These are phyloP conservation scores for Taphrina flavorubra DNA, from an alignment of 1,139 yeast species.

Conservation along the genomic window DNA sequence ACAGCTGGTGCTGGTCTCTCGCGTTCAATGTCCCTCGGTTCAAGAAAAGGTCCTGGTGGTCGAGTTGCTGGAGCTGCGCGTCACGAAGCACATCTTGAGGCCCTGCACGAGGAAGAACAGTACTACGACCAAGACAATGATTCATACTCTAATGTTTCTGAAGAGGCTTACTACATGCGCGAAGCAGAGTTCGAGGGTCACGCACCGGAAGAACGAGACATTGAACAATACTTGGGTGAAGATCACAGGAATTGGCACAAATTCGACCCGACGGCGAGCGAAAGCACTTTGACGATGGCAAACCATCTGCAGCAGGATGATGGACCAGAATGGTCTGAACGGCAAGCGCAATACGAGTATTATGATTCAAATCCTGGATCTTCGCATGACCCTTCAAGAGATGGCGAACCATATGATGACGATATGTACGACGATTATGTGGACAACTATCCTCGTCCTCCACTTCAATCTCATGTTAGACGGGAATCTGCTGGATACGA, in stretches of 20 bases:
- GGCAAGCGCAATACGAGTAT: constrained; percentile 10
- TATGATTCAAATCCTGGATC: constrained; percentile 7
- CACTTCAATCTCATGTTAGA: constrained; percentile 3
- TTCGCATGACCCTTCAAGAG: neutral
- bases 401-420: constrained; percentile 3
- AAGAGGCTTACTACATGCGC: constrained; percentile 19
- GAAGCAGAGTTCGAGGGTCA: constrained; percentile 20
- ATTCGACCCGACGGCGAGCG: constrained; percentile 7
- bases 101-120: constrained; percentile 20
- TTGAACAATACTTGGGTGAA: constrained; percentile 19
- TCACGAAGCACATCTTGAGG: neutral
- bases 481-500: constrained; percentile 11
- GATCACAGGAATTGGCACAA: constrained; percentile 15
- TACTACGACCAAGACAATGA: constrained; percentile 6
- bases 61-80: neutral
- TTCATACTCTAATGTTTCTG: constrained; percentile 15
- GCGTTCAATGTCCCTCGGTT: constrained; percentile 19
- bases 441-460: constrained; percentile 15
- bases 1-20: neutral
- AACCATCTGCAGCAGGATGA: constrained; percentile 17
- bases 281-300: constrained; percentile 8
- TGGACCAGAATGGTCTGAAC: constrained; percentile 1
- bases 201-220: constrained; percentile 25
- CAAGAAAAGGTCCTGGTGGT: constrained; percentile 23
- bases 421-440: constrained; percentile 9